A percentile compares a stretch with the other conserved stretches of the same genome.
These are phyloP conservation scores for Cladosporium austrohemisphaericum DNA, from an alignment of 2,329 filamentous ascomycete species.

Conservation along the genomic window DNA sequence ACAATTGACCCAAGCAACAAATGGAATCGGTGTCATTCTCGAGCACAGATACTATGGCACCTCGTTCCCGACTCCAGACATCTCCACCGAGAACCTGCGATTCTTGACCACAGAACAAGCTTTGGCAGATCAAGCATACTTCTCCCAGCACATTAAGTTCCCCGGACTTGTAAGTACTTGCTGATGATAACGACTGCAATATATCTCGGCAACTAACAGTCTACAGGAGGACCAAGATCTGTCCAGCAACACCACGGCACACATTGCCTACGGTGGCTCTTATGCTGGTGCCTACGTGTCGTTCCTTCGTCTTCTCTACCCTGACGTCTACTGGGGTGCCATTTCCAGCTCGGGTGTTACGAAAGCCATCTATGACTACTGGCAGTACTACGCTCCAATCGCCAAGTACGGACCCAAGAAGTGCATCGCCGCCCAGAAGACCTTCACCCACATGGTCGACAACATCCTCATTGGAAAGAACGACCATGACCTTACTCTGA, in stretches of 20 bases:
- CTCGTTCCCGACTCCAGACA: slow-evolving; percentile 65
- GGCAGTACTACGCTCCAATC: slow-evolving; percentile 59
- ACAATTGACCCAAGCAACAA: slow-evolving; percentile 65
- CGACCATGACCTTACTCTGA: slow-evolving; percentile 36
- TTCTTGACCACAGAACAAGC: slow-evolving; percentile 83
- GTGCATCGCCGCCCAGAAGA: slow-evolving; percentile 64
- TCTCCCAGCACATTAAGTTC: slow-evolving; percentile 69
- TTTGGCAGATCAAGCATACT: slow-evolving; percentile 76
- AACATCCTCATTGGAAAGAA: slow-evolving; percentile 52
- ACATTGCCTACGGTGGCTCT: slow-evolving; percentile 77
- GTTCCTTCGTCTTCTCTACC: slow-evolving; percentile 71
- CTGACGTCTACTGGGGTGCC: slow-evolving; percentile 71
- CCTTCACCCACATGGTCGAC: slow-evolving; percentile 56
- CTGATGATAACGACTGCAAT: neutral
- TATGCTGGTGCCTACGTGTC: slow-evolving; percentile 80
- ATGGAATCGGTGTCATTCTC: slow-evolving; percentile 73
- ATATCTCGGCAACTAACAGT: neutral
- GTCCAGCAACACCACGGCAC: slow-evolving; percentile 62
- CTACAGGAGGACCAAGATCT: slow-evolving; percentile 56
- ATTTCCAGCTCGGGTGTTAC: slow-evolving; percentile 80
- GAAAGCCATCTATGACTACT: slow-evolving; percentile 69
- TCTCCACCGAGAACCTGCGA: slow-evolving; percentile 66
- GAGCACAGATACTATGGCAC: slow-evolving; percentile 85
- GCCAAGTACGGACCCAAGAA: slow-evolving; percentile 54
- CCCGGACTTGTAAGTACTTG: slow-evolving; percentile 52